These are phyloP conservation scores for Hemerocallis citrina DNA, from an alignment of 106 monocot species.

Conservation along the genomic window DNA sequence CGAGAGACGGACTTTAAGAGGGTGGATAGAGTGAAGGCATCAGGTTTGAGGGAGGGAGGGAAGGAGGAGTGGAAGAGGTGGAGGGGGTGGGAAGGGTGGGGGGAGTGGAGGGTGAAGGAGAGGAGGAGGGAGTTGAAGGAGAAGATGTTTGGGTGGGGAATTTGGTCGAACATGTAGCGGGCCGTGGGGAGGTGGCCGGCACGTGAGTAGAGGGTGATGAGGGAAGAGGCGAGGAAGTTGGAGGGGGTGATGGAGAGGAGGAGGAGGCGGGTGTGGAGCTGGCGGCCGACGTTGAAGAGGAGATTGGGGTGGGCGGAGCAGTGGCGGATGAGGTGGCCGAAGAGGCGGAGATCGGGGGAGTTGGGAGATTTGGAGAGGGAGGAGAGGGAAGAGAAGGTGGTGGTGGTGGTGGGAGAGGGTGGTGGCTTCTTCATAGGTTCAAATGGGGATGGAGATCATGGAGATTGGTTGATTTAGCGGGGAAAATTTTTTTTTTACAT, in stretches of 20 bases:
- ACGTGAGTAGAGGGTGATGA: slow-evolving; percentile 40
- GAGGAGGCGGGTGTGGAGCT: slow-evolving; percentile 36
- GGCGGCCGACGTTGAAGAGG: slow-evolving; percentile 10
- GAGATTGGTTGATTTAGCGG: too few relatives aligned
- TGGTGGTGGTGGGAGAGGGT: not conserved
- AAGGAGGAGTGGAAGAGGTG: slow-evolving; percentile 25
- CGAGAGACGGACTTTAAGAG: slow-evolving; percentile 30
- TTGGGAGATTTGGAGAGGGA: not conserved
- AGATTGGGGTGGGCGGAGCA: slow-evolving; percentile 19
- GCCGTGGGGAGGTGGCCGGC: slow-evolving; percentile 17
- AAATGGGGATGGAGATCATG: too few relatives aligned
- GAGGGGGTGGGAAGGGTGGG: slow-evolving; percentile 4
- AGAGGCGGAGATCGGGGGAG: slow-evolving; percentile 10
- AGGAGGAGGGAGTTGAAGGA: slow-evolving; percentile 43
- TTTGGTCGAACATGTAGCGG: slow-evolving; percentile 33
- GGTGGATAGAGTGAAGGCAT: slow-evolving; percentile 38
- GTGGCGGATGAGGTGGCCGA: slow-evolving; percentile 32
- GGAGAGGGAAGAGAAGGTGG: not conserved
- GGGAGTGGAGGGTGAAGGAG: slow-evolving; percentile 19
- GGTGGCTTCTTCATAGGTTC: slow-evolving; percentile 12
- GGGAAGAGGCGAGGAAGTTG: slow-evolving; percentile 44
- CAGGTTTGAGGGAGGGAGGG: slow-evolving; percentile 19
- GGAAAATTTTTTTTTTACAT: too few relatives aligned
- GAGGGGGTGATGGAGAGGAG: slow-evolving; percentile 18
- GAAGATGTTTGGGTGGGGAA: slow-evolving; percentile 33